phyloP scores from a whole-genome alignment of 2,329 filamentous ascomycete genomes.

The Periglandula ipomoeae region DNA sequence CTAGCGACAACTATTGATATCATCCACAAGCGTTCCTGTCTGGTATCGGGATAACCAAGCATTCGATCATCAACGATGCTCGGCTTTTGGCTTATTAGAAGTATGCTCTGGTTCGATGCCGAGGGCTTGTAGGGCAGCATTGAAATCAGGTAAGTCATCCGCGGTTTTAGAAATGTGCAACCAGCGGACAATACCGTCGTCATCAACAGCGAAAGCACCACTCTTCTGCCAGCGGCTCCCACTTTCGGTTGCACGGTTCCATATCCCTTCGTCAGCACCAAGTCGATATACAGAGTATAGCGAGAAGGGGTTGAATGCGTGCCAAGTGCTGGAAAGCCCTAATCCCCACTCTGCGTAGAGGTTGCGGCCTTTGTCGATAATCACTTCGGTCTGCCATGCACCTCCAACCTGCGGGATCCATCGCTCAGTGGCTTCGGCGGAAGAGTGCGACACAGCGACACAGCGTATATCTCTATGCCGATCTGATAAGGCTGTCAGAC shows the following conservation, averaged over 20 bases:
- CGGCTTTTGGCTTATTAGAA: neutral
- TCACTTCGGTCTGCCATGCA: constrained; percentile 45
- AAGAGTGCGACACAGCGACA: constrained; percentile 55
- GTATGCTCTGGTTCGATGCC: constrained; percentile 7
- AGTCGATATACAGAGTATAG: constrained; percentile 49
- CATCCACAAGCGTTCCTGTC: no score
- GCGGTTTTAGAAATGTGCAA: constrained; percentile 21
- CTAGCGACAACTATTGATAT: no score
- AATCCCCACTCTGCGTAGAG: constrained; percentile 59
- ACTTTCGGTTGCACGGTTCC: constrained; percentile 55
- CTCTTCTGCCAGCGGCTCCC: constrained; percentile 60
- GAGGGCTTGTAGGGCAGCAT: constrained; percentile 19
- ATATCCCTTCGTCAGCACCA: constrained; percentile 54
- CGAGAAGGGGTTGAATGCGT: constrained; percentile 50
- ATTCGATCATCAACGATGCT: neutral
- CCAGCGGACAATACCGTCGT: constrained; percentile 21
- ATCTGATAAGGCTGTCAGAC: constrained; percentile 42
- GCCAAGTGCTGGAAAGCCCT: constrained; percentile 50
- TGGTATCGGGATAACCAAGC: no score
- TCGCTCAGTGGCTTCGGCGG: constrained; percentile 39
- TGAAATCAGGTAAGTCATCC: constrained; percentile 22
- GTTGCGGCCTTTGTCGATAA: constrained; percentile 51
- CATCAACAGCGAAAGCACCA: constrained; percentile 48
- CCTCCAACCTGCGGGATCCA: constrained; percentile 50
- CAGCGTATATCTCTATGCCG: constrained; percentile 42